A percentile compares a stretch with the other conserved stretches of the same genome.
phyloP scores from a whole-genome alignment of 305 asterid genomes.

The Coffea humblotiana region DNA sequence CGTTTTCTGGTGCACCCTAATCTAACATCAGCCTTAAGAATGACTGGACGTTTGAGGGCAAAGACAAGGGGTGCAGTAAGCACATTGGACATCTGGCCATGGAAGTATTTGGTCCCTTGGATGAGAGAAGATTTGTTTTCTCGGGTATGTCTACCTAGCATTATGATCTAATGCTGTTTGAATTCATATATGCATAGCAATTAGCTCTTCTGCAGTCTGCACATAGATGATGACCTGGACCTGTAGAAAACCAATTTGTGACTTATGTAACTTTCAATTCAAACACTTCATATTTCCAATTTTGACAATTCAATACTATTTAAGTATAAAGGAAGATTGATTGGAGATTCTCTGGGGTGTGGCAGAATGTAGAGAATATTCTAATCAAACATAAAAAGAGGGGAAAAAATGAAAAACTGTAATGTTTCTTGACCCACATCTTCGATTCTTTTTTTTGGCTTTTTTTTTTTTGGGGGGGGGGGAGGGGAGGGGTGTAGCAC shows the following conservation, averaged over 20 bases:
- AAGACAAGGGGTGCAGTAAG: slow-evolving; percentile 59
- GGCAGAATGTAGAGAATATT: background rate
- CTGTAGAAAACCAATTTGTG: background rate
- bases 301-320: background rate
- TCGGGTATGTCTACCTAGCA: slow-evolving; percentile 58
- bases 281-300: background rate
- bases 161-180: background rate
- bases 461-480: too few species aligned
- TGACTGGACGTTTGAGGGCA: slow-evolving; percentile 49
- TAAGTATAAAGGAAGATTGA: background rate
- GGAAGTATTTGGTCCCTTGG: slow-evolving; percentile 99
- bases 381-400: background rate
- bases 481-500: background rate
- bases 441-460: background rate
- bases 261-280: background rate
- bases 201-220: background rate
- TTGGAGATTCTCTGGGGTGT: background rate
- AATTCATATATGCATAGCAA: background rate
- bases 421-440: background rate
- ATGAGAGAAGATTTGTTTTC: slow-evolving; percentile 95
- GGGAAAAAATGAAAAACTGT: background rate
- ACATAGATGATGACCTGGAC: background rate
- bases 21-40: slow-evolving; percentile 68
- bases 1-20: slow-evolving; percentile 91
- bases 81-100: slow-evolving; percentile 98